A percentile compares a stretch with the other conserved stretches of the same genome.
These are phyloP conservation scores for Ophiostoma perfectum DNA, from an alignment of 2,329 filamentous ascomycete genomes.

Conservation along the genomic window DNA sequence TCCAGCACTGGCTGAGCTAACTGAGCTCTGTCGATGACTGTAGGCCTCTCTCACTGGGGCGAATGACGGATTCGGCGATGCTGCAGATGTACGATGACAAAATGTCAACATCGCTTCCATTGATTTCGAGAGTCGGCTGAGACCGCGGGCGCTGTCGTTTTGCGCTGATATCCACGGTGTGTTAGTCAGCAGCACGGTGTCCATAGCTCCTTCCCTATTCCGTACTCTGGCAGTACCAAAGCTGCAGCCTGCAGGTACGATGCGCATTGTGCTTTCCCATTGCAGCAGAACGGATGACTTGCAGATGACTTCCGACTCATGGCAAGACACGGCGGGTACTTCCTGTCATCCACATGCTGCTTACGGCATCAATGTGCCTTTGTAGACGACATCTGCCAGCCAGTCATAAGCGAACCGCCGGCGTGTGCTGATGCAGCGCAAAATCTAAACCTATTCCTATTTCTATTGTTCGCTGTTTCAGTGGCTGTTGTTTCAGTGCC, in stretches of 20 bases:
- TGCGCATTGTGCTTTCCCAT: neutral
- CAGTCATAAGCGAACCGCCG: neutral
- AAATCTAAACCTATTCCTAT: neutral
- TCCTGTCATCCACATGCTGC: neutral
- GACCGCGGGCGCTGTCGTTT: neutral
- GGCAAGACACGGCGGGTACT: too few relatives aligned
- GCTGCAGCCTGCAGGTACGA: neutral
- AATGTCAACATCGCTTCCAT: too few relatives aligned
- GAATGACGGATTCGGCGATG: constrained; percentile 12
- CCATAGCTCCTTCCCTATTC: constrained; percentile 10
- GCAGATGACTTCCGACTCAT: neutral
- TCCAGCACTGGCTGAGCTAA: neutral
- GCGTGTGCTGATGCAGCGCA: neutral
- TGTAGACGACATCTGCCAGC: neutral
- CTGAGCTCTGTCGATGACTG: constrained; percentile 9
- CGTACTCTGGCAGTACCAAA: neutral
- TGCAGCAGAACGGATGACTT: neutral
- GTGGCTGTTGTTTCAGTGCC: neutral
- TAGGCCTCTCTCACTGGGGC: constrained; percentile 5
- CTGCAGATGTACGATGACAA: neutral
- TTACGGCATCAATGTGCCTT: neutral
- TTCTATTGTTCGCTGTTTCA: neutral
- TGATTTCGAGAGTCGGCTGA: neutral
- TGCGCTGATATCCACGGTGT: neutral
- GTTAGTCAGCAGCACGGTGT: constrained; percentile 4